A percentile compares a stretch with the other conserved stretches of the same genome.
Conservation (phyloP, 1,139 yeast genomes). For the Scheffersomyces segobiensis region DNA sequence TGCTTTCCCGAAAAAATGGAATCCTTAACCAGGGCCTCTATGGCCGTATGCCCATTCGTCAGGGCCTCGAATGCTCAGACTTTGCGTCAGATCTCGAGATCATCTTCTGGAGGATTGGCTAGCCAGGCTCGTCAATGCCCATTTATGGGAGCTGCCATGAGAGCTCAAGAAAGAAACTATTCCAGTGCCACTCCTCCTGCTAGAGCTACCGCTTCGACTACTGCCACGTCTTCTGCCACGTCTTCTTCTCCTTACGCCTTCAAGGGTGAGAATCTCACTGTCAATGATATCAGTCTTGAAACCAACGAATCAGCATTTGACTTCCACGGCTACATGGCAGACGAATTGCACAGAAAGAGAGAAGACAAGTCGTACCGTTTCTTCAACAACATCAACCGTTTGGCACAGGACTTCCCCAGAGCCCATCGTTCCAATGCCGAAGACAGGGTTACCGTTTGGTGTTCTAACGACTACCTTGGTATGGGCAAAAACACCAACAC, state of each 20-base stretch:
- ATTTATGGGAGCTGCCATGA: conserved; percentile 79
- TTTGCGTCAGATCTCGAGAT: conserved; percentile 50
- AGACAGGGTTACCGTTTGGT: conserved; percentile 96
- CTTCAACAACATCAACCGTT: conserved; percentile 94
- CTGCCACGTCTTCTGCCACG: conserved; percentile 22
- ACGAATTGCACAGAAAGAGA: conserved; percentile 72
- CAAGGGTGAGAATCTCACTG: conserved; percentile 29
- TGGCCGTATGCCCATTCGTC: conserved; percentile 84
- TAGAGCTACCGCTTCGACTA: conserved; percentile 46
- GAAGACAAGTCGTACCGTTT: conserved; percentile 89
- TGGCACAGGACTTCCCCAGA: conserved; percentile 88
- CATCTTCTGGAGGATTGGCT: conserved; percentile 46
- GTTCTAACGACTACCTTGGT: conserved; percentile 95
- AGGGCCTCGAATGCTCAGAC: conserved; percentile 66
- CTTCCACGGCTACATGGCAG: conserved; percentile 61
- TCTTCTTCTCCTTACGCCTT: conserved; percentile 35
- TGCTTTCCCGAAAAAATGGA: conserved; percentile 55
- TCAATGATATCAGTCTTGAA: conserved; percentile 28
- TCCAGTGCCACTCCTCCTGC: conserved; percentile 58
- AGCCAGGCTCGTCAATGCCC: conserved; percentile 79
- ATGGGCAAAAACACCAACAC: conserved; percentile 84
- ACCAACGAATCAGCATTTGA: conserved; percentile 56
- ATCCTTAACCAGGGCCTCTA: conserved; percentile 72
- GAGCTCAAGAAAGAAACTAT: conserved; percentile 43
- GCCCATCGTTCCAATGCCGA: conserved; percentile 79